Percentiles rank a stretch among this genome's conserved stretches.
phyloP scores from a whole-genome alignment of 805 yeast species.

The Debaryomyces castellii region DNA sequence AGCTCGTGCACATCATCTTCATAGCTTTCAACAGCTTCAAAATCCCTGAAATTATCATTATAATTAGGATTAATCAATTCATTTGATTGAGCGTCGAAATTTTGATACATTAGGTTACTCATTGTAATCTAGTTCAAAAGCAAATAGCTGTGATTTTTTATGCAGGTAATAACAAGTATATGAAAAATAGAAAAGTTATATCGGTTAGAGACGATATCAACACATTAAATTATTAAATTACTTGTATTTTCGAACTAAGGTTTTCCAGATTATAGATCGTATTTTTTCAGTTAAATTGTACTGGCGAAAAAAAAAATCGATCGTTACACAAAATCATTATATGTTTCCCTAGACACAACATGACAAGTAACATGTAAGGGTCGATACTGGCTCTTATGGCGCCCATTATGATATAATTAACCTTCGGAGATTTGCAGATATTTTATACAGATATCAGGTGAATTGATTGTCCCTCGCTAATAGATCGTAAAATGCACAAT shows the following conservation, averaged over 20 bases:
- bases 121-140: conserved; percentile 7
- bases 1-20: not conserved
- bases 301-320: too few species aligned
- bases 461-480: too few species aligned
- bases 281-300: not conserved
- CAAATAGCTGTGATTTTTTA: not conserved
- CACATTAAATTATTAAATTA: not conserved
- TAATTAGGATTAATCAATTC: not conserved
- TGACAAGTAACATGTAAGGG: not conserved
- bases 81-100: conserved; percentile 10
- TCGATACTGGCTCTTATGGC: too few species aligned
- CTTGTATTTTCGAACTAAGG: not conserved
- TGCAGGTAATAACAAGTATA: not conserved
- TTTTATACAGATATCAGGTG: too few species aligned
- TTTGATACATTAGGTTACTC: conserved; percentile 24
- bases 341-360: too few species aligned
- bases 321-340: not conserved
- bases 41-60: not conserved
- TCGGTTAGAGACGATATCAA: not conserved
- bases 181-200: not conserved
- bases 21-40: not conserved
- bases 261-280: not conserved
- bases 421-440: too few species aligned
- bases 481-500: too few species aligned
- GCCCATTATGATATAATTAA: too few species aligned